These are phyloP conservation scores for Irpex lacteus DNA, from an alignment of 1,284 basidiomycete genomes.

Conservation along the genomic window DNA sequence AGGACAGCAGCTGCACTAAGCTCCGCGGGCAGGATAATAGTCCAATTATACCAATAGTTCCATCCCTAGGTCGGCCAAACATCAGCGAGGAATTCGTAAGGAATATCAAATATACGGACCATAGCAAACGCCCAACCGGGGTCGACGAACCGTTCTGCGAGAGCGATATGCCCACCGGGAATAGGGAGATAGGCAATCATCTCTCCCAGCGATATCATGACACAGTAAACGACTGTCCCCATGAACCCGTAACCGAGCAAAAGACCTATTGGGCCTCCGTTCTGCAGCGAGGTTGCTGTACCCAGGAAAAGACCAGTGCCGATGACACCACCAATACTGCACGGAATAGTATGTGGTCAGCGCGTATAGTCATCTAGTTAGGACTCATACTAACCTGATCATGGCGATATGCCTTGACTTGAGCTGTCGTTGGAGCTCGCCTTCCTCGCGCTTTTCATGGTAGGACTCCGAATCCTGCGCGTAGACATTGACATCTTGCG, in stretches of 20 bases:
- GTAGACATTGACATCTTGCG: constrained; percentile 3
- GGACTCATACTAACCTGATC: constrained; percentile 30
- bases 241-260: constrained; percentile 61
- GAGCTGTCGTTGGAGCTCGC: constrained; percentile 31
- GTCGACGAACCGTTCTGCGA: constrained; percentile 71
- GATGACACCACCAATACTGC: constrained; percentile 55
- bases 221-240: constrained; percentile 57
- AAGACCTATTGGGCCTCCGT: constrained; percentile 62
- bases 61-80: constrained; percentile 39
- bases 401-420: constrained; percentile 39
- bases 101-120: constrained; percentile 23
- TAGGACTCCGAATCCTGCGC: constrained; percentile 7
- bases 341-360: neutral
- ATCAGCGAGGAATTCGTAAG: neutral
- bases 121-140: constrained; percentile 67
- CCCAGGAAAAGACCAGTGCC: constrained; percentile 72
- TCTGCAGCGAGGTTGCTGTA: constrained; percentile 50
- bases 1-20: constrained; percentile 64
- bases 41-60: constrained; percentile 69
- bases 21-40: constrained; percentile 55
- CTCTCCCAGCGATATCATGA: constrained; percentile 47
- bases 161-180: constrained; percentile 65
- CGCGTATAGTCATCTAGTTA: neutral
- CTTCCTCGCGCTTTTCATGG: neutral
- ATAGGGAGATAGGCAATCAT: constrained; percentile 74